Conservation (phyloP, 148 eudicot genomes). For the Rheum nobile region DNA sequence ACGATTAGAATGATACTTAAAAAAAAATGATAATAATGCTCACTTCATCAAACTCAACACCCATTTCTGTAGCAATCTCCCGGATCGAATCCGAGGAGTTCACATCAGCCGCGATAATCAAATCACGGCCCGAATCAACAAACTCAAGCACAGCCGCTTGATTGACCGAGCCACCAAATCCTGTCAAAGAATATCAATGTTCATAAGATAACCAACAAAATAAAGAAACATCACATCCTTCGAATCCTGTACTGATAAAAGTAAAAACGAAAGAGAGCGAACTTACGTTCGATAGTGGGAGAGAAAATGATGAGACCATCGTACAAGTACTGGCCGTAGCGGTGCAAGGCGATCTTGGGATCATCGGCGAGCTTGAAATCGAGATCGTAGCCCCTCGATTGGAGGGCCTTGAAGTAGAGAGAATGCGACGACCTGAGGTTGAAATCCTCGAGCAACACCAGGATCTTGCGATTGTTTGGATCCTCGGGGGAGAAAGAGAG, state of each 20-base stretch:
- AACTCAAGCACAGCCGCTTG: constrained; percentile 48
- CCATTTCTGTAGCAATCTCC: constrained; percentile 60
- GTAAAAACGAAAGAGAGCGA: neutral
- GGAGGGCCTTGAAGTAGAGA: constrained; percentile 32
- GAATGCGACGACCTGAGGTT: constrained; percentile 43
- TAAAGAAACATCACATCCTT: neutral
- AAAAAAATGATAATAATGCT: neutral
- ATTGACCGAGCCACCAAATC: constrained; percentile 47
- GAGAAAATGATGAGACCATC: constrained; percentile 45
- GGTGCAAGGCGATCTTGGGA: constrained; percentile 27
- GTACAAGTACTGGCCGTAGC: constrained; percentile 43
- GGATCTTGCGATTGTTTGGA: constrained; percentile 32
- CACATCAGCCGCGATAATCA: constrained; percentile 59
- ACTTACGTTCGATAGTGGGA: constrained; percentile 33
- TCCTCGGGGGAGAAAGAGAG: constrained; percentile 30
- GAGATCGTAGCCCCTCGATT: constrained; percentile 35
- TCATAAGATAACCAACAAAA: neutral
- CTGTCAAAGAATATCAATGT: constrained; percentile 11
- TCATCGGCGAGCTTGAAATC: constrained; percentile 54
- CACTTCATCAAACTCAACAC: constrained; percentile 73
- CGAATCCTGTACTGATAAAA: neutral
- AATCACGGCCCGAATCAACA: constrained; percentile 66
- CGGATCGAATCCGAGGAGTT: constrained; percentile 62
- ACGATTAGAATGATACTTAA: neutral
- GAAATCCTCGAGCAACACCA: constrained; percentile 41